Conservation (phyloP, 2,329 filamentous ascomycete genomes). For the Xylaria sp. region DNA sequence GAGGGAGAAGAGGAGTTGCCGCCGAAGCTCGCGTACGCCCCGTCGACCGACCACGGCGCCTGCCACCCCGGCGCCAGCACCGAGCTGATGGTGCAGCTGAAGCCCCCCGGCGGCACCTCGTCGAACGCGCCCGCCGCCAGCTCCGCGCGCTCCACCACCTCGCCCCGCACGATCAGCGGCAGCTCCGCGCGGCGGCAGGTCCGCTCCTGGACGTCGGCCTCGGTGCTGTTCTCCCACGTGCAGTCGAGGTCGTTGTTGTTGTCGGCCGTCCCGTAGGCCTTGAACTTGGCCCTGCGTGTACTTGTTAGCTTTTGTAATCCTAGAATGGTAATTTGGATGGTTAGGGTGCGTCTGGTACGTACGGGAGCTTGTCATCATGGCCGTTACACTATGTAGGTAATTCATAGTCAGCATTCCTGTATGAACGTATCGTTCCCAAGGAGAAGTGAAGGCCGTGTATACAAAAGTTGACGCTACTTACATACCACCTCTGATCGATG, state of each 20-base stretch:
- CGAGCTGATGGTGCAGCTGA: slow-evolving; percentile 25
- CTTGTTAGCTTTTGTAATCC: background rate
- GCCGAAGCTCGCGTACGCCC: slow-evolving; percentile 4
- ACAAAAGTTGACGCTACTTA: background rate
- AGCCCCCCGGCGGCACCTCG: slow-evolving; percentile 15
- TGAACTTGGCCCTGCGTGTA: slow-evolving; percentile 11
- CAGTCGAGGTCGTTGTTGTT: slow-evolving; percentile 15
- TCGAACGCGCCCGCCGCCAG: slow-evolving; percentile 12
- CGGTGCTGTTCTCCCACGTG: slow-evolving; percentile 18
- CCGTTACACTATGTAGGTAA: slow-evolving; percentile 24
- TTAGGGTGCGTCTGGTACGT: background rate
- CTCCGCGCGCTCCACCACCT: slow-evolving; percentile 9
- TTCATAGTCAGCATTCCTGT: background rate
- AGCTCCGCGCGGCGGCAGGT: slow-evolving; percentile 13
- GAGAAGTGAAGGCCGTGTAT: no score
- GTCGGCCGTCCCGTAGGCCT: slow-evolving; percentile 5
- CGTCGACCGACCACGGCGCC: slow-evolving; percentile 2
- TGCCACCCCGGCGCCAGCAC: slow-evolving; percentile 21
- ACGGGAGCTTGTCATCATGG: slow-evolving; percentile 14
- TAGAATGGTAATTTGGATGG: background rate
- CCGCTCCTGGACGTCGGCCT: slow-evolving; percentile 6
- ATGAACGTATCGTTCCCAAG: background rate
- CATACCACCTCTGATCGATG: slow-evolving; percentile 19
- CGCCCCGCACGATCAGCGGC: slow-evolving; percentile 7
- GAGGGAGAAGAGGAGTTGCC: no score